Base-by-base conservation (phyloP, 805 yeast species). In the Candida endomychidarum region DNA sequence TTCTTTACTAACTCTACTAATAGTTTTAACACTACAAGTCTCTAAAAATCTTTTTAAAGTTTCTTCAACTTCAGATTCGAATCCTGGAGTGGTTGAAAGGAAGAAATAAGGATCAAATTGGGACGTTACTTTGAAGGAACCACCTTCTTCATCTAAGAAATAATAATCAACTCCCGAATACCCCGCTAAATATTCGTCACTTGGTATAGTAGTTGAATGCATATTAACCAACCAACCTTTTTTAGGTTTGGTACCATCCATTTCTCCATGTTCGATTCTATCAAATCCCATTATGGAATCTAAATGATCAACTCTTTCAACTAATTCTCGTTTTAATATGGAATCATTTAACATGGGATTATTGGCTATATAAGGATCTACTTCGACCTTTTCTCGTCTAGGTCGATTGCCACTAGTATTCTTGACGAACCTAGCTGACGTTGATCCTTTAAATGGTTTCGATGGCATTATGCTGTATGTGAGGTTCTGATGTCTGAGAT, bases 131-230 rank as follows among this genome's bases (percentile, higher is more conserved):
- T 91, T 93, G 69, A 95, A 93, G 31, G 86, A 80, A 5, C 97
- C 99, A 34, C 99, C 99, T 58, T 90, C 97, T 53, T 87, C 96
- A 58, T 90, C 98, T 6, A 93, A 63, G 52, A 95, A 93, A 57
- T 95, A 95, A 60, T 84, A 89, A 52, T 93, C 97, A 2, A 91
- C 96, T 3, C 91, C 99, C 0, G 96, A 78, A 24, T 77, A 70
- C 8, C 96, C 96, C n/a, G 77, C 69, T 8, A 73, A 52, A 30
- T 70, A 67, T 22, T 78, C 81, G 4, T 76, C 78, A 9, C 78
- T 73, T 2, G 83, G 78, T 3, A 85, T 59, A 1, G 85, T 70
- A 1, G 95, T 86, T 2, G 96, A 79, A 65, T 91, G 99, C 93
- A 93, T 88, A 56, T 93, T 95, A 29, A 84, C 77, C 40, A 93